Conservation (phyloP, 2,329 filamentous ascomycete genomes). For the Hypoxylon sp. region DNA sequence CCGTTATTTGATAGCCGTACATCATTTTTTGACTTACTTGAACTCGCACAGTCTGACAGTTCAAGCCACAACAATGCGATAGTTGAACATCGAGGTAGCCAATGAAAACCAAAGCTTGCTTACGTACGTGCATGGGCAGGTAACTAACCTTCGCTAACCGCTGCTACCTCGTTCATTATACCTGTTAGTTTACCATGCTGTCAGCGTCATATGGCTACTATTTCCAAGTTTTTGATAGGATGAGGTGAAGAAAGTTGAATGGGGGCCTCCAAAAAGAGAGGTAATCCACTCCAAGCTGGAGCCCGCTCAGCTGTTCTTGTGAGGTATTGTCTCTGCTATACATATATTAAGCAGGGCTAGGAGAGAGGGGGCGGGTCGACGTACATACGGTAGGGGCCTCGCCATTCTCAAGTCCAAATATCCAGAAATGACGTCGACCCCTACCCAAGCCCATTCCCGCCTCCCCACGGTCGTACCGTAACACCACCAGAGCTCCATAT, state of each 20-base stretch:
- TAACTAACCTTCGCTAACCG: conserved; percentile 12
- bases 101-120: not conserved
- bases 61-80: conserved; percentile 30
- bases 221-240: conserved; percentile 46
- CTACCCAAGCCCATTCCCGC: conserved; percentile 22
- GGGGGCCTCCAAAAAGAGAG: conserved; percentile 19
- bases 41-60: conserved; percentile 17
- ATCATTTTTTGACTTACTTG: conserved; percentile 7
- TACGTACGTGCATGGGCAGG: conserved; percentile 7
- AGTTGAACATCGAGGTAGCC: conserved; percentile 16
- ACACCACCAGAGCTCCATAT: conserved; percentile 4
- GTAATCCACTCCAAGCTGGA: conserved; percentile 21
- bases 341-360: conserved; percentile 24
- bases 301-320: conserved; percentile 32
- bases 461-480: conserved; percentile 17
- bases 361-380: conserved; percentile 18
- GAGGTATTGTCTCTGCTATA: conserved; percentile 3
- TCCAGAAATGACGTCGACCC: conserved; percentile 39
- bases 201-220: conserved; percentile 45
- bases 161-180: conserved; percentile 38
- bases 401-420: conserved; percentile 8
- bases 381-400: not conserved
- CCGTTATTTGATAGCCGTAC: conserved; percentile 28
- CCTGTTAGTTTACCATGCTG: conserved; percentile 34
- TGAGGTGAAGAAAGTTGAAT: conserved; percentile 12